Percentiles rank a stretch among this genome's conserved stretches.
phyloP scores from a whole-genome alignment of 352 stramenopile species.

The Globisporangium ultimum region DNA sequence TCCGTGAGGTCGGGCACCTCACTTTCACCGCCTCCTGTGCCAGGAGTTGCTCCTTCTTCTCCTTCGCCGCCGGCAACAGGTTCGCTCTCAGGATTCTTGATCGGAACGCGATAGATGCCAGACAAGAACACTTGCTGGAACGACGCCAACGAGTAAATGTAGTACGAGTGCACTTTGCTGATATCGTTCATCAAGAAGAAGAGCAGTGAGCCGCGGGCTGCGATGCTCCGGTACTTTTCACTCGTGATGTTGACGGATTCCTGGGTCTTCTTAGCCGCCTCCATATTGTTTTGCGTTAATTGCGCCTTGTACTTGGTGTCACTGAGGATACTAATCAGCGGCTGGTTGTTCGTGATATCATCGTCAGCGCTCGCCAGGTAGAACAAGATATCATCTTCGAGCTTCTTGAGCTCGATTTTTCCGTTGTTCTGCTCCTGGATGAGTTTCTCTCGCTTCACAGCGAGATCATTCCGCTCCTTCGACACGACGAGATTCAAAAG shows the following conservation, averaged over 20 bases:
- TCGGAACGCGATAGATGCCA: constrained; percentile 90
- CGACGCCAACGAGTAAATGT: constrained; percentile 95
- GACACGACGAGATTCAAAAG: constrained; percentile 90
- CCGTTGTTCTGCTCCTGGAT: constrained; percentile 95
- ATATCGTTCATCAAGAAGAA: constrained; percentile 98
- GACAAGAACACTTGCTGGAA: constrained; percentile 96
- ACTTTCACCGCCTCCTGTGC: constrained; percentile 2
- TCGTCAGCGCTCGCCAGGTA: constrained; percentile 94
- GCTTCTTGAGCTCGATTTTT: constrained; percentile 96
- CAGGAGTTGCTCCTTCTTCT: constrained; percentile 11
- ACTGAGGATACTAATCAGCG: constrained; percentile 94
- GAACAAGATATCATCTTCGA: constrained; percentile 94
- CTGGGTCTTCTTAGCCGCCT: constrained; percentile 91
- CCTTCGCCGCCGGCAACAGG: constrained; percentile 7
- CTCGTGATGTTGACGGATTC: constrained; percentile 91
- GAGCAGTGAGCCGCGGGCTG: constrained; percentile 89
- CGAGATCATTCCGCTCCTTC: constrained; percentile 88
- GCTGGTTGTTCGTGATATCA: constrained; percentile 97
- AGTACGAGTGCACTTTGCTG: constrained; percentile 96
- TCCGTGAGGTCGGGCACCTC: constrained; percentile 73
- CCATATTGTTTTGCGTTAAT: constrained; percentile 91
- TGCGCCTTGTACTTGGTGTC: constrained; percentile 93
- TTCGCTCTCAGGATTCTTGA: constrained; percentile 29
- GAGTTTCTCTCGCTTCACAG: constrained; percentile 85
- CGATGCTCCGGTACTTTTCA: constrained; percentile 95